Base-by-base conservation (phyloP, 345 rosid genomes). In the Pseudoturritis turrita region DNA sequence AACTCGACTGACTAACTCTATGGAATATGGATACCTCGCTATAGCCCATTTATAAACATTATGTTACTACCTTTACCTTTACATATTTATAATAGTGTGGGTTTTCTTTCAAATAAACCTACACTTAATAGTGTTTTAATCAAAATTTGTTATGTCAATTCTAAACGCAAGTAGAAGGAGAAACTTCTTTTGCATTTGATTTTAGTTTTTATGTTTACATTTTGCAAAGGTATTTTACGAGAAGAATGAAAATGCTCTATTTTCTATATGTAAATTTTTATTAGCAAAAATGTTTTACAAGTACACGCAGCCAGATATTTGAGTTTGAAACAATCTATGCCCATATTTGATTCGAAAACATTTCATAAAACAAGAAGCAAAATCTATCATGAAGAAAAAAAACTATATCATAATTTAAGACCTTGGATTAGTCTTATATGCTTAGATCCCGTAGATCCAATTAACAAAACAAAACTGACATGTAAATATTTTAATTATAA, bases 401-500 rank as follows among this genome's bases (percentile, higher is more conserved):
- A n/a, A n/a, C n/a, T n/a, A 6, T 8, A 26, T 68, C 33, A 68
- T 56, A 56, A 15, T 23, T 4, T 2, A 57, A 25, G 58, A 41
- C 51, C 26, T 50, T 63, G 65, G 55, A 64, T 18, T 17, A 55
- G 71, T 73, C 71, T 13, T 64, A 26, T 28, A 52, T 40, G 45
- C 68, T 61, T 19, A 51, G 43, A 51, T 10, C 5, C 3, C 46
- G 46, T 46, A 71, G 33, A 70, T 70, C 29, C 58, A 15, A 50
- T 47, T 8, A 47, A 23, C 28, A 44, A 44, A 31, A 68, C n/a
- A 53, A 43, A 28, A 15, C 37, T 22, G 13, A 57, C n/a, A n/a
- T 15, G 14, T 57, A 17, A 8, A 36, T 1, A 2, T 21, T 22
- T 54, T 36, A 45, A 36, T 26, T 22, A 23, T 4, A 59, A 14